Percentiles rank a stretch among this genome's conserved stretches.
phyloP scores from a whole-genome alignment of 2,329 filamentous ascomycete species.

The Macroventuria anomochaeta region DNA sequence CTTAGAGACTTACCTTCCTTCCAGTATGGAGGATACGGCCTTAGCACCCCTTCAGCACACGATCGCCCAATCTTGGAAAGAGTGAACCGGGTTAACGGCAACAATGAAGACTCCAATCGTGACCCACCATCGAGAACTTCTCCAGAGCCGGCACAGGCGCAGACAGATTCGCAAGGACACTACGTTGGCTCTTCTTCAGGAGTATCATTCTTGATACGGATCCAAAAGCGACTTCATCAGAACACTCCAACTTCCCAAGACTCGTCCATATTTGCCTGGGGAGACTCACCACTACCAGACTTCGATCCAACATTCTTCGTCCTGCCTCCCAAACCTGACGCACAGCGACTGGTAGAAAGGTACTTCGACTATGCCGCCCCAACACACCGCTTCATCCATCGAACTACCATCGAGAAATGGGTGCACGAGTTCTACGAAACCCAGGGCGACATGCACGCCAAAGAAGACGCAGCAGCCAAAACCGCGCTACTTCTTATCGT shows the following conservation, averaged over 20 bases:
- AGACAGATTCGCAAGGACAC: slow-evolving; percentile 56
- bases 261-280: slow-evolving; percentile 59
- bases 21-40: slow-evolving; percentile 7
- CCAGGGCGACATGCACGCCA: slow-evolving; percentile 50
- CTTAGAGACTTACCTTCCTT: slow-evolving; percentile 10
- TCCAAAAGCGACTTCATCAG: slow-evolving; percentile 58
- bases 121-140: slow-evolving; percentile 49
- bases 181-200: slow-evolving; percentile 58
- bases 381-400: slow-evolving; percentile 65
- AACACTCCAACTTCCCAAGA: slow-evolving; percentile 44
- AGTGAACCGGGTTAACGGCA: slow-evolving; percentile 22
- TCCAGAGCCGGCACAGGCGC: slow-evolving; percentile 52
- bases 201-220: slow-evolving; percentile 58
- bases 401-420: slow-evolving; percentile 57
- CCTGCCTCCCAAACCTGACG: slow-evolving; percentile 53
- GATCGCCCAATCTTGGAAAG: slow-evolving; percentile 25
- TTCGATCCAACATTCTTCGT: slow-evolving; percentile 54
- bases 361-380: slow-evolving; percentile 68
- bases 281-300: slow-evolving; percentile 57
- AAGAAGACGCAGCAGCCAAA: slow-evolving; percentile 51
- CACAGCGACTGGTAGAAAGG: slow-evolving; percentile 55
- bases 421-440: slow-evolving; percentile 57
- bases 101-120: slow-evolving; percentile 24
- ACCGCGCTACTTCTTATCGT: slow-evolving; percentile 60
- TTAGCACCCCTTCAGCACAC: slow-evolving; percentile 16